Percentiles rank a stretch among this genome's conserved stretches.
These are phyloP conservation scores for Eucalyptus sp. DNA, from an alignment of 345 rosid species.

Conservation along the genomic window DNA sequence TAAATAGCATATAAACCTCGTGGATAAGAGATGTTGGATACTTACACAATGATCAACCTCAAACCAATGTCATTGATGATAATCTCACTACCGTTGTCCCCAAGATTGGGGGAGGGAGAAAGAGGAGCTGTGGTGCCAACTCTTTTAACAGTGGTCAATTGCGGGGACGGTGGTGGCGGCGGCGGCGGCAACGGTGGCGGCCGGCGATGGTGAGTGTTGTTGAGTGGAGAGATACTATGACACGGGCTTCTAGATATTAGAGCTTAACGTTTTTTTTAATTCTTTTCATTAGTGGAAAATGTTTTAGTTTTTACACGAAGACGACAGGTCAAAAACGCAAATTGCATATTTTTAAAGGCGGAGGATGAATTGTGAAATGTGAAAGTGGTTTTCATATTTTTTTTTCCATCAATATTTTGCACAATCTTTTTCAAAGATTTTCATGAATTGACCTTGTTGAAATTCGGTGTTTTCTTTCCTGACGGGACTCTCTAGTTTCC, in stretches of 20 bases:
- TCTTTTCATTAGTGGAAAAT: no score
- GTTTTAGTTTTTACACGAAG: neutral
- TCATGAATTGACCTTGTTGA: neutral
- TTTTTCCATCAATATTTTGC: neutral
- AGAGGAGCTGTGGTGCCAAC: neutral
- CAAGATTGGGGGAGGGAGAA: neutral
- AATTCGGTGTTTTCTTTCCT: neutral
- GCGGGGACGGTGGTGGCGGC: neutral
- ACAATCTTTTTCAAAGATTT: neutral
- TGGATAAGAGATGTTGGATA: no score
- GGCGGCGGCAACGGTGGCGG: rapidly evolving
- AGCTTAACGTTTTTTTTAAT: no score
- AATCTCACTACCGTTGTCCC: neutral
- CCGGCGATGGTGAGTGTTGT: neutral
- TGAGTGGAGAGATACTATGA: neutral
- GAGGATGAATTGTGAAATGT: neutral
- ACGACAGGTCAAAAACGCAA: neutral
- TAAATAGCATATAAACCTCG: no score
- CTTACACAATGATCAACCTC: no score
- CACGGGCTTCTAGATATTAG: neutral
- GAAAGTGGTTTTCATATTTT: neutral
- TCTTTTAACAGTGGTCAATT: neutral
- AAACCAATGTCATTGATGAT: neutral
- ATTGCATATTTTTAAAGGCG: neutral
- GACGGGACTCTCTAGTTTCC: neutral